These are phyloP conservation scores for Crepidotus variabilis DNA, from an alignment of 768 basidiomycete species.

Conservation along the genomic window DNA sequence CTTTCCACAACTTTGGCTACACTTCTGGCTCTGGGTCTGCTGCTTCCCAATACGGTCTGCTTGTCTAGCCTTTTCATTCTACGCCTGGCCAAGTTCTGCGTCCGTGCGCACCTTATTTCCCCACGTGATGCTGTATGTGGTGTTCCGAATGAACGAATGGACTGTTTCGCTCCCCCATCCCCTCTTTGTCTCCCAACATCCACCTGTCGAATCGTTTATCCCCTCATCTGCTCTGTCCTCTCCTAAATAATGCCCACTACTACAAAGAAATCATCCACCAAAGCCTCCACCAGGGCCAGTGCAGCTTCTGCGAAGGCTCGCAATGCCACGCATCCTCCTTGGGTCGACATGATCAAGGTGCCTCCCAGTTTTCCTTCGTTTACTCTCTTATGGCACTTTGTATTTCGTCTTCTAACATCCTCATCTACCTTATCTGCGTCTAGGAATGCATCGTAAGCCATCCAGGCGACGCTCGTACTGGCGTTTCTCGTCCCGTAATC, in stretches of 20 bases:
- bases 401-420: slow-evolving; percentile 31
- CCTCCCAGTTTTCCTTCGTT: slow-evolving; percentile 12
- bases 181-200: slow-evolving; percentile 14
- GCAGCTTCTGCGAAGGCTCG: slow-evolving; percentile 34
- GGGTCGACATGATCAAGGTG: slow-evolving; percentile 77
- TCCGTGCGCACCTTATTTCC: slow-evolving; percentile 23
- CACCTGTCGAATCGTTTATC: slow-evolving; percentile 2
- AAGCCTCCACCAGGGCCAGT: slow-evolving; percentile 25
- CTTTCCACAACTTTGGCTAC: not conserved
- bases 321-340: slow-evolving; percentile 48
- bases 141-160: slow-evolving; percentile 21
- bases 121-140: slow-evolving; percentile 24
- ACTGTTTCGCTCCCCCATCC: slow-evolving; percentile 14
- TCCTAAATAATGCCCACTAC: slow-evolving; percentile 21
- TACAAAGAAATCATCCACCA: slow-evolving; percentile 31
- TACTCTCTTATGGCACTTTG: slow-evolving; percentile 9
- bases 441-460: slow-evolving; percentile 72
- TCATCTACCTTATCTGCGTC: slow-evolving; percentile 12
- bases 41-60: not conserved
- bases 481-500: slow-evolving; percentile 78
- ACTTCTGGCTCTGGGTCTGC: slow-evolving; percentile 2
- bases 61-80: not conserved
- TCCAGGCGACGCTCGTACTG: slow-evolving; percentile 65
- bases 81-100: slow-evolving; percentile 9
- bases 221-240: slow-evolving; percentile 2